Percentiles rank a stretch among this genome's conserved stretches.
These are phyloP conservation scores for Candida ulmi DNA, from an alignment of 805 yeast genomes.

Conservation along the genomic window DNA sequence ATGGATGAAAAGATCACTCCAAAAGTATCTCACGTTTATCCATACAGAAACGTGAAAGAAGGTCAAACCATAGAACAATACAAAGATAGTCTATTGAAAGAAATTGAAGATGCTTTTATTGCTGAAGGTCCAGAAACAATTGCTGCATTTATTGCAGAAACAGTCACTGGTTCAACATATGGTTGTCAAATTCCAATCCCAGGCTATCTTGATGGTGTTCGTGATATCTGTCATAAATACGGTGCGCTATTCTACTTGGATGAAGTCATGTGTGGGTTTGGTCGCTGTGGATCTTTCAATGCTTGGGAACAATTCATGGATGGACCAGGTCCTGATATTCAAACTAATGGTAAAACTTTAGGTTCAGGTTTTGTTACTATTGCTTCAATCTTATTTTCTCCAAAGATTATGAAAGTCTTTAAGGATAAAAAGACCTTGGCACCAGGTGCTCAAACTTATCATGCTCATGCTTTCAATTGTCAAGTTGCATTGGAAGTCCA, in stretches of 20 bases:
- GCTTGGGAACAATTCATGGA: conserved; percentile 32
- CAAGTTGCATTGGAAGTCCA: conserved; percentile 37
- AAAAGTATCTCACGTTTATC: conserved; percentile 12
- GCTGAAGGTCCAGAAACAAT: conserved; percentile 33
- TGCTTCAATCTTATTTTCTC: conserved; percentile 31
- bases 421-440: conserved; percentile 13
- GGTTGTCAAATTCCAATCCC: conserved; percentile 33
- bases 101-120: conserved; percentile 32
- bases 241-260: conserved; percentile 40
- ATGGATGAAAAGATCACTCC: conserved; percentile 3
- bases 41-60: conserved; percentile 15
- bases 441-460: conserved; percentile 39
- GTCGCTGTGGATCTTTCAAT: conserved; percentile 37
- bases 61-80: conserved; percentile 31
- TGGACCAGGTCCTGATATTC: conserved; percentile 35
- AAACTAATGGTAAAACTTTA: conserved; percentile 37
- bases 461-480: conserved; percentile 36
- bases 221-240: conserved; percentile 39
- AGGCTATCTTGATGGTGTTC: conserved; percentile 36
- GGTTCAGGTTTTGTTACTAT: conserved; percentile 38
- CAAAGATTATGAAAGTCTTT: conserved; percentile 26
- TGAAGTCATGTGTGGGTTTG: conserved; percentile 48
- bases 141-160: conserved; percentile 34
- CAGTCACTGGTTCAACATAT: conserved; percentile 35
- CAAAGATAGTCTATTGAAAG: conserved; percentile 27